These are phyloP conservation scores for Xylaria castorea DNA, from an alignment of 495 filamentous ascomycete species.

Conservation along the genomic window DNA sequence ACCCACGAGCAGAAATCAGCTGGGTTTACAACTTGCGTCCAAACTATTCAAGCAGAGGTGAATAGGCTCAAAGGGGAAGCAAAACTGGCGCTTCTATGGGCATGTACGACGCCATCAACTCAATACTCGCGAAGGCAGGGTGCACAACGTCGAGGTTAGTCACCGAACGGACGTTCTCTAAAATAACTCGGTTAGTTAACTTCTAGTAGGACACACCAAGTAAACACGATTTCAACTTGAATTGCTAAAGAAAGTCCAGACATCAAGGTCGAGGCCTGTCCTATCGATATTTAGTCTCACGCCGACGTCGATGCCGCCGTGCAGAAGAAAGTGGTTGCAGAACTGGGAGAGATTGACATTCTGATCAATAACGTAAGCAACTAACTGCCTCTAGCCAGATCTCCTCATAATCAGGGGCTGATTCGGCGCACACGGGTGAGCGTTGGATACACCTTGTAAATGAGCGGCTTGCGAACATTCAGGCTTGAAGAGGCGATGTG, in stretches of 20 bases:
- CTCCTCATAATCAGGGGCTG: neutral
- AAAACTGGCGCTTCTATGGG: neutral
- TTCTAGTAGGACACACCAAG: neutral
- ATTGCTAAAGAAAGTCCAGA: neutral
- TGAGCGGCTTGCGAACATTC: neutral
- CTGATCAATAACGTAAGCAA: neutral
- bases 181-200: neutral
- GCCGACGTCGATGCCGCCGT: neutral
- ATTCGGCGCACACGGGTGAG: neutral
- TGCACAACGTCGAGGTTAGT: constrained; percentile 42
- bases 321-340: neutral
- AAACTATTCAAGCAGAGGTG: neutral
- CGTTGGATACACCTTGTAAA: neutral
- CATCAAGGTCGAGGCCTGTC: neutral
- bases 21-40: neutral
- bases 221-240: neutral
- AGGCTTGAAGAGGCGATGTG: neutral
- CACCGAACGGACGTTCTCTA: neutral
- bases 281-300: neutral
- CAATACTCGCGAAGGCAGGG: neutral
- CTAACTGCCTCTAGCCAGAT: neutral
- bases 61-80: neutral
- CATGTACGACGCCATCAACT: neutral
- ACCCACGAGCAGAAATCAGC: neutral
- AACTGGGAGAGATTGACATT: neutral